These are phyloP conservation scores for Nematocida parisii DNA, from an alignment of 371 early-diverging fungal species.

Conservation along the genomic window DNA sequence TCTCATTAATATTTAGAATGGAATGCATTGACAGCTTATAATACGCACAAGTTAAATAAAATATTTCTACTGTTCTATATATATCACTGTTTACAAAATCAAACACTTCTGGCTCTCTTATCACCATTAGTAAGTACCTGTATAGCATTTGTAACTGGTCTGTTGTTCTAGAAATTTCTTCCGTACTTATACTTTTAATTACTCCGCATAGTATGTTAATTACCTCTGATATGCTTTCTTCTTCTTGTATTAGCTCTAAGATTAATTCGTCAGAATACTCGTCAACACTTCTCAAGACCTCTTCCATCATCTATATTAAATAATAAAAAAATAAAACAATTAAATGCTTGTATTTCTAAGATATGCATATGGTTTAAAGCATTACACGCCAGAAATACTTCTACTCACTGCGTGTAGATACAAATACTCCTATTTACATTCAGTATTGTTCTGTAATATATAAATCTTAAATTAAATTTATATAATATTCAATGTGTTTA, in stretches of 20 bases:
- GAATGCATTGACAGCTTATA: not conserved
- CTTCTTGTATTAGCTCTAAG: constrained; percentile 19
- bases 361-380: not conserved
- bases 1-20: not conserved
- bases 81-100: not conserved
- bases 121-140: constrained; percentile 14
- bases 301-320: constrained; percentile 43
- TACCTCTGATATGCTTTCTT: not conserved
- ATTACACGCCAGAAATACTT: not conserved
- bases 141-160: not conserved
- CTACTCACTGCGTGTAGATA: too few species aligned
- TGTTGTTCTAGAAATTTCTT: not conserved
- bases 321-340: constrained; percentile 12
- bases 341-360: constrained; percentile 1
- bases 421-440: too few species aligned
- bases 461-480: too few species aligned
- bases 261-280: constrained; percentile 38
- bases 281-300: not conserved
- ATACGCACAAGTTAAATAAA: not conserved
- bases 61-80: not conserved
- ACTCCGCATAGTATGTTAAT: not conserved
- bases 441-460: too few species aligned
- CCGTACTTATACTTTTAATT: not conserved
- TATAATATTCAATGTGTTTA: too few species aligned
- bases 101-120: constrained; percentile 16